Evolutionary conservation across 352 stramenopile species (phyloP), one percentile per base, ranked within the genome.

Genomic region (Hyaloperonospora brassicae): DNA sequence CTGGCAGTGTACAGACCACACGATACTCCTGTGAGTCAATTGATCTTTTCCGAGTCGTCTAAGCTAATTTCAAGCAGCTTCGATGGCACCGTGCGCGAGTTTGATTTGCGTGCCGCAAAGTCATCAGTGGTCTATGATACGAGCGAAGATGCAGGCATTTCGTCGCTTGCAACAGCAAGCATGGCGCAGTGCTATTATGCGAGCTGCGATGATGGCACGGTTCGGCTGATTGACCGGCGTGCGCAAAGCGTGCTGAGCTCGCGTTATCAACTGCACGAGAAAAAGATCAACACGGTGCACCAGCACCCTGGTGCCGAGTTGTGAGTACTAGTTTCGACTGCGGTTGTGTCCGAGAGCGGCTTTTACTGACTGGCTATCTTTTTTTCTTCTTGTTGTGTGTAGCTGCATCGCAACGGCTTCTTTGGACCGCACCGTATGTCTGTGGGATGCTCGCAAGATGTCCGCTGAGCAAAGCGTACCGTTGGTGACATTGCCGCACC

Each of bases 231-330:
- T 34, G 84, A 94, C 49, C 62, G 60, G 25, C 76, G 84, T 11
- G 51, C 67, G n/a, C 11, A 24, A 4, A 58, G 50, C 8, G 51
- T 51, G 23, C 71, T 63, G 41, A 59, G 61, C 13, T 63, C 68
- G 5, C 61, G 27, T 8, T 90, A 76, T 47, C 11, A 59, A 11
- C 52, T 90, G 17, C 84, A 94, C 36, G 84, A 91, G 47, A 92
- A 91, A 57, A 94, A 91, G 66, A 68, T 92, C 47, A 90, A 94
- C 52, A 94, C 84, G 0, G 80, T 94, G n/a, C 69, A 85, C 44
- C 64, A 79, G 46, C 84, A 94, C 40, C 79, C 84, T 9, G 60
- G 52, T 11, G 52, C 69, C 2, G 54, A 84, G 24, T 79, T 79
- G 80, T 90, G 79, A 50, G 76, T 84, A 34, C 30, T 47, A 43